Base-by-base conservation (phyloP, 495 filamentous ascomycete species). In the Hypoxylon intermedium region DNA sequence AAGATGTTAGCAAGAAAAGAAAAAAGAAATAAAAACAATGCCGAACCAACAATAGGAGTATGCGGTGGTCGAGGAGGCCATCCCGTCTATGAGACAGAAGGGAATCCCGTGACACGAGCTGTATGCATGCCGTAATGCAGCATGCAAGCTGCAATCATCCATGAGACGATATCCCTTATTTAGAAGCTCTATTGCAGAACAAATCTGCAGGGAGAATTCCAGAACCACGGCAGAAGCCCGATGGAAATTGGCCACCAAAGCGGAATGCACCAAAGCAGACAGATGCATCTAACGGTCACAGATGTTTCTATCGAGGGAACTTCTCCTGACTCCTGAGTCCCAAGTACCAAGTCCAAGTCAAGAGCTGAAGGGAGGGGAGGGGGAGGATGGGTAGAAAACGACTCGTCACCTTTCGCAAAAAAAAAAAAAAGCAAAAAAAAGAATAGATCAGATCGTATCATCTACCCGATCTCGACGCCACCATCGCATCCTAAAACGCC, bases 121-220 rank as follows among this genome's bases (percentile, higher is more conserved):
- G 23, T 51, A 67, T 67, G 63, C 63, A 67, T 67, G 63, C 58
- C 53, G 45, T 20, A 65, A 67, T 67, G 63, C 58, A 58, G 45
- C 28, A 65, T 65, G 62, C 62, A 65, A 51, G 62, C 55, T 55
- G 61, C 54, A 54, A 65, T 51, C 40, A 60, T 60, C 62, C 62
- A 65, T 59, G 55, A 51, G 20, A 9, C 16, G 38, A 56, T 52
- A 43, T 16, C 31, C 51, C 24, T 52, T 55, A 48, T 56, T 51
- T 65, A 55, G 61, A 42, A 60, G 12, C 26, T 48, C 34, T 53
- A 49, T 63, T 54, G 30, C 43, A 58, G 54, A 50, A 13, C 26
- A 11, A 58, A 53, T 19, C 54, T 55, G 44, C 42, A 50, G 53
- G 60, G 58, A 53, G 50, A 47, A 60, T 51, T 42, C 43, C 51